These are phyloP conservation scores for Liquidambar formosana DNA, from an alignment of 164 flowering plant genomes.

Conservation along the genomic window DNA sequence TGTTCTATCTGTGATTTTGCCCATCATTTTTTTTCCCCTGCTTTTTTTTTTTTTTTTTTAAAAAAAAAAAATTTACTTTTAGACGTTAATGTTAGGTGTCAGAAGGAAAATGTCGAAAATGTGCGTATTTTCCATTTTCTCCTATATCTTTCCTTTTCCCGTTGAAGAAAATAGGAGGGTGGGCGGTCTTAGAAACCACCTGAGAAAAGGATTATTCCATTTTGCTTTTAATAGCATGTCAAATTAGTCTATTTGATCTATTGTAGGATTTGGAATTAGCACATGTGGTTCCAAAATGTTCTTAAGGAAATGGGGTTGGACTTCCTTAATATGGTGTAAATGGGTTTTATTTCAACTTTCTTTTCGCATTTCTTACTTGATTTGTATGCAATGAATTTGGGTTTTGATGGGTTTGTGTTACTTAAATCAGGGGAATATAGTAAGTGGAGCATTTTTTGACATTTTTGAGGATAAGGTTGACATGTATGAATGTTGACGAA, in stretches of 20 bases:
- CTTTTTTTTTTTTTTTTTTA: constrained; percentile 4
- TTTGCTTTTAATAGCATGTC: constrained; percentile 7
- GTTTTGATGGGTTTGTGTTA: background rate
- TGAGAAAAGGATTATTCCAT: constrained; percentile 2
- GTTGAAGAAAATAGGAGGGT: constrained; percentile 1
- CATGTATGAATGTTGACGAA: background rate
- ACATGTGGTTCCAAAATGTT: background rate
- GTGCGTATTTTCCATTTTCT: background rate
- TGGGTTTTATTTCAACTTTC: background rate
- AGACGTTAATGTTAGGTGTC: background rate
- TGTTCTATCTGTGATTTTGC: constrained; percentile 18
- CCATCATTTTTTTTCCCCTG: constrained; percentile 1
- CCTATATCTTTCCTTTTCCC: background rate
- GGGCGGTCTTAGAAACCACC: background rate
- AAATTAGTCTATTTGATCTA: background rate
- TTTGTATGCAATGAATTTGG: background rate
- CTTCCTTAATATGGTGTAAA: no score
- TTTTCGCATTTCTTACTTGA: background rate
- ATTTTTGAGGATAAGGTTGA: no score
- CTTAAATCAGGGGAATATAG: background rate
- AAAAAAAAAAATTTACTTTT: no score
- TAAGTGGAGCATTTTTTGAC: no score
- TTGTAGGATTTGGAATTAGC: background rate
- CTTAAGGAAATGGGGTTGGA: background rate
- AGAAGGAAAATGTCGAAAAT: background rate